Percentiles rank a stretch among this genome's conserved stretches.
phyloP scores from a whole-genome alignment of 2,329 filamentous ascomycete species.

The Thielaviopsis euricoi region DNA sequence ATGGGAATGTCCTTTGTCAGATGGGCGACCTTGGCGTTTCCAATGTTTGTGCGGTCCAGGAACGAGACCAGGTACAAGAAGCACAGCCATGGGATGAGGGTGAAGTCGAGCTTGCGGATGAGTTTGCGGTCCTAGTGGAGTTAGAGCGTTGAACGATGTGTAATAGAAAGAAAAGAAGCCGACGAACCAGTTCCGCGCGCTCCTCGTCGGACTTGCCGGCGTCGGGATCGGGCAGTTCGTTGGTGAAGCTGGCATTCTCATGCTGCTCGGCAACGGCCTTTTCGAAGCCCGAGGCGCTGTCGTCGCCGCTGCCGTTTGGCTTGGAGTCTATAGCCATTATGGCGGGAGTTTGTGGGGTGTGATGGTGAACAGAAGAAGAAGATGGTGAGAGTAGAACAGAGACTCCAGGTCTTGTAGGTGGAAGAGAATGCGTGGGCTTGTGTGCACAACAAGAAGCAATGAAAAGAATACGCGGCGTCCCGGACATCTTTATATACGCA shows the following conservation, averaged over 20 bases:
- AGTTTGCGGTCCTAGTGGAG: conserved; percentile 39
- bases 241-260: background rate
- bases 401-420: background rate
- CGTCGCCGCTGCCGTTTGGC: conserved; percentile 7
- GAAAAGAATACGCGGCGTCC: no score
- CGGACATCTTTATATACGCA: no score
- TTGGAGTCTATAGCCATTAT: conserved; percentile 5
- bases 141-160: background rate
- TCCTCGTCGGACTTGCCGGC: conserved; percentile 48
- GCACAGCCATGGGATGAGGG: conserved; percentile 50
- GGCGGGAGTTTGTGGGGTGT: background rate
- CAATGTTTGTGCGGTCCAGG: conserved; percentile 63
- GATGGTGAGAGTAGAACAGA: background rate
- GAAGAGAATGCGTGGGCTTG: background rate
- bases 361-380: background rate
- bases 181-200: conserved; percentile 39
- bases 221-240: conserved; percentile 27
- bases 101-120: conserved; percentile 43
- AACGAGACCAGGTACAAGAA: conserved; percentile 61
- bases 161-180: conserved; percentile 16
- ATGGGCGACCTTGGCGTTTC: conserved; percentile 46
- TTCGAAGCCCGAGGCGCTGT: conserved; percentile 7
- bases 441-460: no score
- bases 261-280: conserved; percentile 4
- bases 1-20: conserved; percentile 42